Evolutionary conservation across 225 moss, liverwort and hornwort genomes (phyloP).

Genomic region (Polytrichum commune): DNA sequence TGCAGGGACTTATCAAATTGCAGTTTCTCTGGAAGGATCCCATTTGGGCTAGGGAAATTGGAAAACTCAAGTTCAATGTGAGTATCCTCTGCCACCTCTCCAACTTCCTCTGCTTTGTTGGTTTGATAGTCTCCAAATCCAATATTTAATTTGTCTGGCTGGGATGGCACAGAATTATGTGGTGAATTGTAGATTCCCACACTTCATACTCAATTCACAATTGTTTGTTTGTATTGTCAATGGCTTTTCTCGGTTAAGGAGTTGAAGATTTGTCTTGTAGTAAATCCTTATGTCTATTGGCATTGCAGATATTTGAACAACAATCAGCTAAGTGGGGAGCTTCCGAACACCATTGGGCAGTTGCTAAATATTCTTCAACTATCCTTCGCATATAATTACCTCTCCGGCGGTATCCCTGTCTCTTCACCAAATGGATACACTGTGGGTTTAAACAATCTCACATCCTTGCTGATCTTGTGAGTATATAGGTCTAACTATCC

Average conservation of each 20-base stretch:
- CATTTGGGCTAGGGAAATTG: conserved; percentile 23
- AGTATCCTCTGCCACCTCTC: conserved; percentile 4
- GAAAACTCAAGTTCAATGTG: conserved; percentile 38
- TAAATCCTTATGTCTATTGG: conserved; percentile 4
- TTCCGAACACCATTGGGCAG: conserved; percentile 35
- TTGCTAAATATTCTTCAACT: conserved; percentile 29
- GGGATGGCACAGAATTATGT: no score
- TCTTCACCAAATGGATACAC: conserved; percentile 25
- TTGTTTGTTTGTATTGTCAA: no score
- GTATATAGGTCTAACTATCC: conserved; percentile 9
- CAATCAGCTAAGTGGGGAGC: conserved; percentile 37
- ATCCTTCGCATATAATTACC: conserved; percentile 25
- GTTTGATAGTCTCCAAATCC: no score
- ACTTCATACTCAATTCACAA: no score
- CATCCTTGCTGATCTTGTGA: conserved; percentile 48
- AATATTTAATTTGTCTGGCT: no score
- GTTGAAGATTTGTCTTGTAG: no score
- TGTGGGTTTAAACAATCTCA: conserved; percentile 53
- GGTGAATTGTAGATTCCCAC: no score
- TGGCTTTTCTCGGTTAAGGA: no score
- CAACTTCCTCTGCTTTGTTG: neutral
- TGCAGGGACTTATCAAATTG: conserved; percentile 56
- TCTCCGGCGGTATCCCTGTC: conserved; percentile 35
- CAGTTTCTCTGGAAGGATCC: conserved; percentile 44
- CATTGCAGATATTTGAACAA: conserved; percentile 33